Conservation (phyloP, 306 rosid genomes). For the Vigna hirtella region DNA sequence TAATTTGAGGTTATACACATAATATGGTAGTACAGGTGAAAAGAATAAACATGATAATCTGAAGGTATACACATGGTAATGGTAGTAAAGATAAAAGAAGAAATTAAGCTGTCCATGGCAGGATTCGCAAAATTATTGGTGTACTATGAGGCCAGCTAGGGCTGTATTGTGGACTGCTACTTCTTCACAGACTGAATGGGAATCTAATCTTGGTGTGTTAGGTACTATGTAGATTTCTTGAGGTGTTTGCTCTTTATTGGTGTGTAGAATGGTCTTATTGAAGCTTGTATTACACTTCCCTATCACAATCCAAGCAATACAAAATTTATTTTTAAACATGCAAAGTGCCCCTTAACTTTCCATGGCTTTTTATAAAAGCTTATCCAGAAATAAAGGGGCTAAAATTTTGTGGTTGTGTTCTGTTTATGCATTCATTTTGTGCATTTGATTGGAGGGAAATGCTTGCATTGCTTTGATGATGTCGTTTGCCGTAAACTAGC, state of each 20-base stretch:
- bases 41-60: not conserved
- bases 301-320: not conserved
- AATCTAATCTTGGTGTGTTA: slow-evolving; percentile 1
- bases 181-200: not conserved
- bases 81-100: slow-evolving; percentile 2
- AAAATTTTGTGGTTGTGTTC: slow-evolving; percentile 20
- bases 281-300: slow-evolving; percentile 4
- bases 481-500: slow-evolving; percentile 25
- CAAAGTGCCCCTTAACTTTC: not conserved
- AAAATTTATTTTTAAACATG: not conserved
- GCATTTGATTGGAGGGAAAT: slow-evolving; percentile 35
- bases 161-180: not conserved
- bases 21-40: not conserved
- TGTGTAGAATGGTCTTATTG: slow-evolving; percentile 3
- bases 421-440: slow-evolving; percentile 10
- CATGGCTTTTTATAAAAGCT: slow-evolving; percentile 7
- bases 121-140: not conserved
- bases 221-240: slow-evolving; percentile 13
- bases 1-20: not conserved
- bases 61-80: not conserved
- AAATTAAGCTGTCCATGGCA: slow-evolving; percentile 20
- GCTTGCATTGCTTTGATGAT: slow-evolving; percentile 19
- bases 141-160: not conserved
- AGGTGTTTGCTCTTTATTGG: slow-evolving; percentile 6
- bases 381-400: slow-evolving; percentile 5